Percentiles rank a stretch among this genome's conserved stretches.
Conservation (phyloP, 2,329 filamentous ascomycete genomes). For the Colletotrichum sidae region DNA sequence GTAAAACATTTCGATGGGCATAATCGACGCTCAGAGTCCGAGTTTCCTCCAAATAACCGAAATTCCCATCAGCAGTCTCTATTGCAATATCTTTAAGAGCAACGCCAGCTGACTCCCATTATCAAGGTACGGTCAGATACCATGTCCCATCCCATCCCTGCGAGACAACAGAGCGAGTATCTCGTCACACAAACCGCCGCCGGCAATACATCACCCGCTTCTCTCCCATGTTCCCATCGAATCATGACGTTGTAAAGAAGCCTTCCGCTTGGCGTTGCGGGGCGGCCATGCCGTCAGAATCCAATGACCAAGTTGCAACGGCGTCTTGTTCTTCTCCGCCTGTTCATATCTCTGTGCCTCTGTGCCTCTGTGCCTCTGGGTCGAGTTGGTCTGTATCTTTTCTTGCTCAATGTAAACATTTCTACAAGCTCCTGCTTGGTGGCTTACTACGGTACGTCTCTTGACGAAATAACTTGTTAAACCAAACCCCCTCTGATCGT, state of each 20-base stretch:
- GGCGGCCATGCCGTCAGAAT: not conserved
- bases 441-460: too few species aligned
- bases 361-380: not conserved
- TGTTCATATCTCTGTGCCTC: not conserved
- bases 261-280: constrained; percentile 30
- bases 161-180: not conserved
- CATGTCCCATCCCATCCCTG: too few species aligned
- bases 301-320: constrained; percentile 18
- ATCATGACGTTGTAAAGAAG: constrained; percentile 32
- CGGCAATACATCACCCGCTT: constrained; percentile 3
- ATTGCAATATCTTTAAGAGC: too few species aligned
- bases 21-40: too few species aligned
- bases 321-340: not conserved
- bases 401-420: not conserved
- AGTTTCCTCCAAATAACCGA: too few species aligned
- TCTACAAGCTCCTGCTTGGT: too few species aligned
- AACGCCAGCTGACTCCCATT: too few species aligned
- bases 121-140: too few species aligned
- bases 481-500: too few species aligned
- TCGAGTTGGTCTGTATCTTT: not conserved
- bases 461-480: too few species aligned
- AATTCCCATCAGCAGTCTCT: too few species aligned
- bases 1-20: too few species aligned
- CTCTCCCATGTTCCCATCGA: constrained; percentile 9
- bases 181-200: not conserved